Evolutionary conservation across 345 rosid species (phyloP), one percentile per base, ranked within the genome.

Genomic region (Rhizophora apiculata): DNA sequence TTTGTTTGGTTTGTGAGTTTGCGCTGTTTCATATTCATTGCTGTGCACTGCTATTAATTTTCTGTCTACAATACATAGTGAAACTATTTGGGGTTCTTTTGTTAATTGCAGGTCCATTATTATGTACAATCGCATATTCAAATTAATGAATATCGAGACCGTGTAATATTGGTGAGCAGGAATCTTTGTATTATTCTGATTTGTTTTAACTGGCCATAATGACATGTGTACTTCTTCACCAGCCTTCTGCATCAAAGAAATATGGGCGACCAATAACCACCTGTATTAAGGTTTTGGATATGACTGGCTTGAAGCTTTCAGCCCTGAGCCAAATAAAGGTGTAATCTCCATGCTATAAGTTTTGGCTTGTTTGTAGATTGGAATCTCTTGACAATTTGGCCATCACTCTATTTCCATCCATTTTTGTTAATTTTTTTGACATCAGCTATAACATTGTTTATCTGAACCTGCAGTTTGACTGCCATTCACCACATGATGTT

Each of bases 61-160:
- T 53, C 24, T 27, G 51, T 3, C 18, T 13, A 13, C 49, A 15
- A 13, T 43, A 67, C 1, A 6, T 32, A 16, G 26, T 58, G 51
- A 32, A 34, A 67, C 75, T 65, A 37, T 71, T 58, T 64, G 60
- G 71, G 52, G 54, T 70, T 54, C 67, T 69, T 69, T 54, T 16
- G 65, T 64, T 49, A 63, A 43, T 73, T 63, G 54, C 74, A 95
- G 99, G 97, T 88, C 71, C 85, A 95, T 63, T 92, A 83, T 80
- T 92, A 95, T 75, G 84, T 90, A 67, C 99, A 95, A 57, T 89
- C 99, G 16, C 97, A 95, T 72, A 95, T 95, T 74, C 99, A 95
- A 83, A 86, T 95, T 72, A 95, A 95, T 72, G 99, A 95, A 79
- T 95, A 82, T 70, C 79, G 99, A 60, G 99, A 95, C 61, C 86